Percentiles rank a stretch among this genome's conserved stretches.
These are phyloP conservation scores for Erysimum pusillum DNA, from an alignment of 441 rosid genomes.

Conservation along the genomic window DNA sequence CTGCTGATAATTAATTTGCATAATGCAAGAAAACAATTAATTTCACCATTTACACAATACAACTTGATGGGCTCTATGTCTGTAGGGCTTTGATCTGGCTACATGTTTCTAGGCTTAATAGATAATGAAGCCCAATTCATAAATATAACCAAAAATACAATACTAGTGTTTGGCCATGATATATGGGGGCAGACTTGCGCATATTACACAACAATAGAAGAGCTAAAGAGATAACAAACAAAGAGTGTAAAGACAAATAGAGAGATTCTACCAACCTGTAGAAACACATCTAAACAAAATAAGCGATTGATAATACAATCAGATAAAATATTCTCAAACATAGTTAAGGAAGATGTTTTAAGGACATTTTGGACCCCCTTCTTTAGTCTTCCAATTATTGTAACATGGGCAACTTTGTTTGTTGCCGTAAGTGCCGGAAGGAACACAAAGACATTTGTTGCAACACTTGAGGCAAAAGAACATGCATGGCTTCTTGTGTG, in stretches of 20 bases:
- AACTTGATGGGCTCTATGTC: not conserved
- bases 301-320: not conserved
- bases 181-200: too few species aligned
- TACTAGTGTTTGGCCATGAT: too few species aligned
- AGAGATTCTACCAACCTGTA: not conserved
- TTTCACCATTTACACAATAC: not conserved
- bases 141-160: not conserved
- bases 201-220: not conserved
- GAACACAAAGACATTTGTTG: slow-evolving; percentile 68
- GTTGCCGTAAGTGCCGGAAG: slow-evolving; percentile 68
- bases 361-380: slow-evolving; percentile 72
- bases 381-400: slow-evolving; percentile 72
- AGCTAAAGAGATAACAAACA: not conserved
- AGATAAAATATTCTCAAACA: not conserved
- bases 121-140: not conserved
- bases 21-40: too few species aligned
- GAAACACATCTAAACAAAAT: not conserved
- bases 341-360: not conserved
- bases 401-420: slow-evolving; percentile 71
- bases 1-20: not conserved
- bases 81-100: not conserved
- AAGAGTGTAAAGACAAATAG: not conserved
- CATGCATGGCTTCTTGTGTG: slow-evolving; percentile 85
- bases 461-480: slow-evolving; percentile 73
- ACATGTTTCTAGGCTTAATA: not conserved